These are phyloP conservation scores for Plasmodium blacklocki DNA, from an alignment of 169 alveolate species.

Conservation along the genomic window DNA sequence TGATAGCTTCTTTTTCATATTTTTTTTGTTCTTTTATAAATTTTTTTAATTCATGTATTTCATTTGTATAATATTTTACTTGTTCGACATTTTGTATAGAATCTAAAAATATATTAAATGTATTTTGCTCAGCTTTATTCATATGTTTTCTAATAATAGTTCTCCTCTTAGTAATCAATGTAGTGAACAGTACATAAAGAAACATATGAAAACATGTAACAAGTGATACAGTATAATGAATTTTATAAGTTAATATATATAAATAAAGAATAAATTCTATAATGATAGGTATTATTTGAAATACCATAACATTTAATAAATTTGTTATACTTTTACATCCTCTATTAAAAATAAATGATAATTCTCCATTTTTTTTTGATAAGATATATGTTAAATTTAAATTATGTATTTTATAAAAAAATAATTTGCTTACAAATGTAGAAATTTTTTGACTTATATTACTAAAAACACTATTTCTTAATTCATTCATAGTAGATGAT, in stretches of 20 bases:
- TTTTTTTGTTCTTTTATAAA: conserved; percentile 81
- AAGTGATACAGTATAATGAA: conserved; percentile 87
- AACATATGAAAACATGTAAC: conserved; percentile 86
- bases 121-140: conserved; percentile 88
- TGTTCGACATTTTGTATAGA: conserved; percentile 89
- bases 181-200: conserved; percentile 85
- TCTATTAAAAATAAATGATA: conserved; percentile 82
- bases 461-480: conserved; percentile 84
- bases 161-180: conserved; percentile 86
- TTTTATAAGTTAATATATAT: conserved; percentile 85
- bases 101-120: conserved; percentile 87
- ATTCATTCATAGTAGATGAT: conserved; percentile 78
- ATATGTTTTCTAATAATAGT: conserved; percentile 85
- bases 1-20: conserved; percentile 83
- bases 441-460: conserved; percentile 84
- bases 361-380: conserved; percentile 84
- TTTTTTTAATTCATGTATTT: conserved; percentile 80
- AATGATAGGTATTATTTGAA: conserved; percentile 87
- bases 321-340: conserved; percentile 87
- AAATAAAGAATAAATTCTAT: conserved; percentile 88
- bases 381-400: conserved; percentile 83
- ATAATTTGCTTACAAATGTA: conserved; percentile 80
- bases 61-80: conserved; percentile 84
- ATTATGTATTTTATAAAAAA: conserved; percentile 85
- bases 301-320: conserved; percentile 82